Conservation (phyloP, 371 early-diverging fungal genomes). For the Rhizomucor pusillus region DNA sequence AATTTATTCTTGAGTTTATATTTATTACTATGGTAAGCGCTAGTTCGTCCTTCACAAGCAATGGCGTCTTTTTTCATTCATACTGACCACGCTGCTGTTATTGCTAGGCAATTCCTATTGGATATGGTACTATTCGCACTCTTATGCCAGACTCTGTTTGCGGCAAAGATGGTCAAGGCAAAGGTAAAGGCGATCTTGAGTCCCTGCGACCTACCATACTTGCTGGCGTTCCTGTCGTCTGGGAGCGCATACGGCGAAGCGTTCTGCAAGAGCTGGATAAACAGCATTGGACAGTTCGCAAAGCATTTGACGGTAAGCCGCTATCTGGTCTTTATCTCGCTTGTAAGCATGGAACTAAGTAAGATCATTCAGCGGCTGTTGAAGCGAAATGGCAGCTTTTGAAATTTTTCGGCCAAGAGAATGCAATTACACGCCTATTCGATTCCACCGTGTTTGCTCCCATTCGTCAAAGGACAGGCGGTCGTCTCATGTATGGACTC, state of each 20-base stretch:
- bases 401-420: slow-evolving; percentile 50
- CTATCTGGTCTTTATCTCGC: too few species aligned
- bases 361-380: slow-evolving; percentile 48
- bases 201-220: slow-evolving; percentile 88
- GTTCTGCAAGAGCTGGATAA: slow-evolving; percentile 68
- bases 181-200: slow-evolving; percentile 88
- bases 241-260: slow-evolving; percentile 86
- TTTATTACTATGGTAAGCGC: slow-evolving; percentile 35
- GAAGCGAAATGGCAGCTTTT: slow-evolving; percentile 72
- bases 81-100: slow-evolving; percentile 26
- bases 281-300: slow-evolving; percentile 54
- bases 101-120: slow-evolving; percentile 54
- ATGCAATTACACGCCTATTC: slow-evolving; percentile 65
- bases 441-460: slow-evolving; percentile 79
- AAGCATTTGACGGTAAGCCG: slow-evolving; percentile 47
- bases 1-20: slow-evolving; percentile 69
- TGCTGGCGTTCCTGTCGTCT: slow-evolving; percentile 88
- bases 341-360: too few species aligned
- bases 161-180: slow-evolving; percentile 57
- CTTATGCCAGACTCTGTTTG: slow-evolving; percentile 79
- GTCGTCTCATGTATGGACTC: slow-evolving; percentile 77
- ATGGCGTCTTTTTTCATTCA: background rate
- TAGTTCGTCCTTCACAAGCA: background rate
- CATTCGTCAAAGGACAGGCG: slow-evolving; percentile 82
- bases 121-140: slow-evolving; percentile 80